phyloP scores from a whole-genome alignment of 495 filamentous ascomycete species.

The Aspergillus panamensis region DNA sequence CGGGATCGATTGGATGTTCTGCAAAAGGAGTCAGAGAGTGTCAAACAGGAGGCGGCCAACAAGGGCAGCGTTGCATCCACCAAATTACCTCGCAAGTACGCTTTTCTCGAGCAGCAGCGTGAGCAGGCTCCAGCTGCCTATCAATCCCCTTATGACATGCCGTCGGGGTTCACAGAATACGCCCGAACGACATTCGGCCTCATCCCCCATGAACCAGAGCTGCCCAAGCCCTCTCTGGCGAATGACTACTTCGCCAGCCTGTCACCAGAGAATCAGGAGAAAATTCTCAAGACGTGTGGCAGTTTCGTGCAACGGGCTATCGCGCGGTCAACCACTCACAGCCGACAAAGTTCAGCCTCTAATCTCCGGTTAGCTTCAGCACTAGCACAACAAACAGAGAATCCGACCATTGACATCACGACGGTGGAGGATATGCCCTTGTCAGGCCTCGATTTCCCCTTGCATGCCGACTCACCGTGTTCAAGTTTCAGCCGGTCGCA shows the following conservation, averaged over 20 bases:
- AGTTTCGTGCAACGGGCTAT: constrained; percentile 47
- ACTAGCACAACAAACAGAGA: constrained; percentile 44
- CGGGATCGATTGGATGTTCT: constrained; percentile 46
- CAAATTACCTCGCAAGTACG: constrained; percentile 42
- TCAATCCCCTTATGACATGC: constrained; percentile 49
- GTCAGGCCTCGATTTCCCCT: constrained; percentile 39
- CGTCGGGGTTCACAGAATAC: constrained; percentile 45
- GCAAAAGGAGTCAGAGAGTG: constrained; percentile 41
- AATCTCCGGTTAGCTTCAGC: constrained; percentile 44
- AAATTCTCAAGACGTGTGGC: constrained; percentile 46
- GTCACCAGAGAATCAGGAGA: constrained; percentile 40
- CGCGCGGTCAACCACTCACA: constrained; percentile 41
- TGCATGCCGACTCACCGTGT: constrained; percentile 46
- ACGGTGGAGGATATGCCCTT: constrained; percentile 43
- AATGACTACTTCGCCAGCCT: constrained; percentile 47
- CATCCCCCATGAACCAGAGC: constrained; percentile 34
- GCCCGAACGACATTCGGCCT: constrained; percentile 42
- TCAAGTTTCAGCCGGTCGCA: constrained; percentile 51
- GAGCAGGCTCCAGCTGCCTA: constrained; percentile 43
- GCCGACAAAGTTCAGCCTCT: constrained; percentile 42
- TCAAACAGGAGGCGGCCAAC: constrained; percentile 37
- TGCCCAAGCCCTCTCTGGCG: constrained; percentile 41
- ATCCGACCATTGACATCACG: constrained; percentile 49
- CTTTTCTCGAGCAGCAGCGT: constrained; percentile 44
- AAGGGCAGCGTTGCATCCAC: constrained; percentile 32